phyloP scores from a whole-genome alignment of 192 early-diverging fungal genomes.

The Linnemannia zychae region DNA sequence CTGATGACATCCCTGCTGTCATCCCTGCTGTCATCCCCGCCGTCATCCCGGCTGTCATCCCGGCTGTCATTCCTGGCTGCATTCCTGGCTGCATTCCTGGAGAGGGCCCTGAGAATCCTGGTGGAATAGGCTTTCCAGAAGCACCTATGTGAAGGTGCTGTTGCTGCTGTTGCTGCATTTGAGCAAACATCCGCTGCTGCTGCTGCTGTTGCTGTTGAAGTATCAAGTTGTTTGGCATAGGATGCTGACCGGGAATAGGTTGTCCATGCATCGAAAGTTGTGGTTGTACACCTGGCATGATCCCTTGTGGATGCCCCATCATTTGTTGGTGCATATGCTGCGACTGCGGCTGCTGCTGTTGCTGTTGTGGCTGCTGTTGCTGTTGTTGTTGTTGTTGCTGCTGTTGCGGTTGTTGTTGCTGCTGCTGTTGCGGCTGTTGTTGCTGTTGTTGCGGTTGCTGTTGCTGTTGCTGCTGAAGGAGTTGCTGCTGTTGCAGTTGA shows the following conservation, averaged over 20 bases:
- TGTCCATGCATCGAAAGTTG: slow-evolving; percentile 16
- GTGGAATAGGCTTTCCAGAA: slow-evolving; percentile 12
- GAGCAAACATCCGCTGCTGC: slow-evolving; percentile 22
- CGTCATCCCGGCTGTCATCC: background rate
- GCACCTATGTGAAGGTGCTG: slow-evolving; percentile 28
- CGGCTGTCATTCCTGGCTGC: background rate
- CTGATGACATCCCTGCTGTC: background rate
- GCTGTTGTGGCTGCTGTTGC: slow-evolving; percentile 18
- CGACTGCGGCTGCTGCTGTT: slow-evolving; percentile 28
- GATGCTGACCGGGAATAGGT: slow-evolving; percentile 20
- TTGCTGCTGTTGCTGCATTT: slow-evolving; percentile 30
- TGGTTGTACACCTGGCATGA: slow-evolving; percentile 14
- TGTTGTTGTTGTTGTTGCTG: slow-evolving; percentile 26
- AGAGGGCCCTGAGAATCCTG: slow-evolving; percentile 10
- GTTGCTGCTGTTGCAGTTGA: slow-evolving; percentile 23
- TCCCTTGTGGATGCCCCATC: slow-evolving; percentile 21
- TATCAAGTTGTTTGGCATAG: slow-evolving; percentile 29
- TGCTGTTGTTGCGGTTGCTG: slow-evolving; percentile 18
- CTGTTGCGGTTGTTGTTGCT: slow-evolving; percentile 25
- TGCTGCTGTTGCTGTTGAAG: slow-evolving; percentile 49
- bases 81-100: slow-evolving; percentile 13
- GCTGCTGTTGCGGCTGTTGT: slow-evolving; percentile 28
- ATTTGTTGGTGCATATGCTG: slow-evolving; percentile 42
- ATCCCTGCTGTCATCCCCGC: background rate
- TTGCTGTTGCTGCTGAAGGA: slow-evolving; percentile 24